Evolutionary conservation across 768 basidiomycete species (phyloP).

Genomic region (Amanita phalloides): DNA sequence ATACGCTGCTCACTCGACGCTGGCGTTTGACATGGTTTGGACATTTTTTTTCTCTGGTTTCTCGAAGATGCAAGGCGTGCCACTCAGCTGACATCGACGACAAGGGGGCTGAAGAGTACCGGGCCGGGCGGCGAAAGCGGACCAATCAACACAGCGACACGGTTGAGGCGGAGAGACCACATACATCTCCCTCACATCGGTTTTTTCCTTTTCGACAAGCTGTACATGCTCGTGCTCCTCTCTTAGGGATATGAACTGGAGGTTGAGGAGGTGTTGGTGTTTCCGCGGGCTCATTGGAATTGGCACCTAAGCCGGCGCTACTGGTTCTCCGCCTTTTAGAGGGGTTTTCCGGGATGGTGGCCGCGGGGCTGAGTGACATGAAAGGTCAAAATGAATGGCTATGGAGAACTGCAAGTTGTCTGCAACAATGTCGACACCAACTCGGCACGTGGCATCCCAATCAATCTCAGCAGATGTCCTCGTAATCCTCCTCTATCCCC

Average conservation of each 20-base stretch:
- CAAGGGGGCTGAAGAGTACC: conserved; percentile 65
- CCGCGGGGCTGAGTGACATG: conserved; percentile 62
- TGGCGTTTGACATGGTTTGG: conserved; percentile 46
- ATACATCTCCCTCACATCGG: conserved; percentile 86
- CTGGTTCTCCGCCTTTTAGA: conserved; percentile 49
- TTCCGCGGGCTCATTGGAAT: conserved; percentile 26
- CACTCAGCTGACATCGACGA: conserved; percentile 79
- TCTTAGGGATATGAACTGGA: conserved; percentile 69
- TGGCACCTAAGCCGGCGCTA: conserved; percentile 20
- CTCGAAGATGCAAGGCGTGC: conserved; percentile 76
- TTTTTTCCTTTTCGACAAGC: conserved; percentile 89
- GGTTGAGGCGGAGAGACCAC: conserved; percentile 24
- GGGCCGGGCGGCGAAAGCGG: conserved; percentile 69
- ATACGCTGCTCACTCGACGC: conserved; percentile 53
- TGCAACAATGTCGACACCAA: not conserved
- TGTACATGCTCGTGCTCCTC: conserved; percentile 83
- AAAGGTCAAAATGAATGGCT: not conserved
- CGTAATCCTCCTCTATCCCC: conserved; percentile 63
- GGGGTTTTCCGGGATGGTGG: conserved; percentile 42
- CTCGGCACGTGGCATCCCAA: not conserved
- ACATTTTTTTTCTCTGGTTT: conserved; percentile 83
- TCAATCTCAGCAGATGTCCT: conserved; percentile 45
- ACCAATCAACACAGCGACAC: conserved; percentile 47
- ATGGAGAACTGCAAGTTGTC: not conserved
- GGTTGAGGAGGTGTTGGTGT: conserved; percentile 16